Evolutionary conservation across 225 moss, liverwort and hornwort genomes (phyloP), one percentile per base, ranked within the genome.

Genomic region (Sphagnum tenellum): DNA sequence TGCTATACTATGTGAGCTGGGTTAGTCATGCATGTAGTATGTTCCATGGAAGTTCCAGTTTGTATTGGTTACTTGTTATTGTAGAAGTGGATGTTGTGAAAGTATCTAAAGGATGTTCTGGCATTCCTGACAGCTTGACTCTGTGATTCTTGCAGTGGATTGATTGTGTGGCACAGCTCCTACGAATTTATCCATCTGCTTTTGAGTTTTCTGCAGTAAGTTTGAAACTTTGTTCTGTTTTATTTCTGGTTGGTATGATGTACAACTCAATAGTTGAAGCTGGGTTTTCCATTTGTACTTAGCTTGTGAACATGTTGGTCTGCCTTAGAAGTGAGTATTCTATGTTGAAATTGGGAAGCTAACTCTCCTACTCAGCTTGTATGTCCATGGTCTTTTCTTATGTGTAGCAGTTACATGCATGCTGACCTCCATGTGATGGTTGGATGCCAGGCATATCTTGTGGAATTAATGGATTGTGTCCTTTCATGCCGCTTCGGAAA

Each of bases 401-500:
- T 57, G 56, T 12, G 3, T 57, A 12, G 56, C 12, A 14, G 14
- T 46, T 4, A 52, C 52, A 52, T 6, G 52, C 52, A 52, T 52
- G 52, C 52, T 52, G 29, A 29, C 29, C 1, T 29, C 29, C 3
- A 10, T 8, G 3, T 48, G 64, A 49, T 64, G 49, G 49, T 49
- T 49, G 64, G 7, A 4, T 14, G 69, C 59, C 81, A 93, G 98
- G 78, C 79, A 9, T 98, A 84, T 69, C 82, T 98, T 66, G 89
- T 98, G 72, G 98, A 93, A 69, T 74, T 98, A 50, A 76, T 98
- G 75, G 98, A 98, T 75, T 80, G 81, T 63, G 73, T 98, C 14
- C 77, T 98, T 47, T 98, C 98, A 52, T 89, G 90, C 66, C 90
- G 86, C 46, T 98, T 98, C 79, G 98, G 93, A 29, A 98, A 88